Conservation (phyloP, 306 rosid genomes). For the Cyamopsis tetragonoloba region DNA sequence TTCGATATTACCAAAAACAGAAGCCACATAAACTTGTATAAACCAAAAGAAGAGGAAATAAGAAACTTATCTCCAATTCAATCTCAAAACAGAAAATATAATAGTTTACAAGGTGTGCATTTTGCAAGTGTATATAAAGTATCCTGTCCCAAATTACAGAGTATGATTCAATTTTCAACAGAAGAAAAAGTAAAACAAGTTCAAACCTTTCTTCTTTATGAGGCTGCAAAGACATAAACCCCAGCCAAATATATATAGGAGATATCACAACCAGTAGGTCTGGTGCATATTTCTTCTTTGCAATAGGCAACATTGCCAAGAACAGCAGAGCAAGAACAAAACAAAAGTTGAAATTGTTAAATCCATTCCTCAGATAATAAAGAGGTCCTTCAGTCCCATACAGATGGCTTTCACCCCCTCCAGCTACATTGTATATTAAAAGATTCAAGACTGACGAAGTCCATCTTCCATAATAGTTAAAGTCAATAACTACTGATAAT, state of each 20-base stretch:
- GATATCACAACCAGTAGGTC: constrained; percentile 82
- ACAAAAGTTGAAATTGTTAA: constrained; percentile 86
- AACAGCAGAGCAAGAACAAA: constrained; percentile 85
- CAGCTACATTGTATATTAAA: constrained; percentile 73
- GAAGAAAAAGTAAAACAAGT: constrained; percentile 7
- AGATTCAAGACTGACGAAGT: constrained; percentile 91
- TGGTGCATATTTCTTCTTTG: constrained; percentile 72
- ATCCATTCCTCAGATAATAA: constrained; percentile 86
- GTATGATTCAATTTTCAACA: constrained; percentile 12
- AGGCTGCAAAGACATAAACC: constrained; percentile 90
- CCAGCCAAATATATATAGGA: constrained; percentile 86
- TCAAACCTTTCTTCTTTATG: constrained; percentile 96
- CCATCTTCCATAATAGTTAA: constrained; percentile 71
- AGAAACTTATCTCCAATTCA: constrained; percentile 7
- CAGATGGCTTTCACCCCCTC: constrained; percentile 96
- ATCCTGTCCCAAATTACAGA: neutral
- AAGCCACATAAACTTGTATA: neutral
- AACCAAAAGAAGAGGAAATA: neutral
- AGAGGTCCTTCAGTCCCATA: constrained; percentile 87
- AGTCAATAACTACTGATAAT: constrained; percentile 57
- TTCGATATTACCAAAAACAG: neutral
- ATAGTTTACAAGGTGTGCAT: neutral
- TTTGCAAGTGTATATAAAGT: neutral
- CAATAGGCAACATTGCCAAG: constrained; percentile 63
- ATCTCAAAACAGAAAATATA: constrained; percentile 20